Evolutionary conservation across 176 grass and related monocot genomes (phyloP).

Genomic region (Zizania latifolia): DNA sequence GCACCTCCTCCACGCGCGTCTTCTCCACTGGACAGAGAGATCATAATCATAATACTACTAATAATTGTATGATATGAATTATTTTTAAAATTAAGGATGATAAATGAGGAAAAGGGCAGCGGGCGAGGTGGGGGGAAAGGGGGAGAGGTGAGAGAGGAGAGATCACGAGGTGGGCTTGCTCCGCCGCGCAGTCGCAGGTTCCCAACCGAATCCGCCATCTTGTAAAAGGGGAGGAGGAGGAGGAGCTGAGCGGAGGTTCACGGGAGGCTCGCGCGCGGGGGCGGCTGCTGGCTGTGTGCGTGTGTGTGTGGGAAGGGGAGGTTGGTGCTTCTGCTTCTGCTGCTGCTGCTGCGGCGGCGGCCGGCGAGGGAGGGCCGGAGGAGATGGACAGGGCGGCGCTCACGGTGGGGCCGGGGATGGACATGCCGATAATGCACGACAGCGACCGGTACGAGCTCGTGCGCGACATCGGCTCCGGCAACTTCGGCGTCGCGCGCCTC

Average conservation of each 20-base stretch:
- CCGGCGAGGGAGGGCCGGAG: neutral
- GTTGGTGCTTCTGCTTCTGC: too few species aligned
- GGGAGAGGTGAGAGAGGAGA: constrained; percentile 4
- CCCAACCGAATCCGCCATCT: neutral
- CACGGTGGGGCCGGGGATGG: constrained; percentile 77
- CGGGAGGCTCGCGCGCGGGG: neutral
- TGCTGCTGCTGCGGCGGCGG: neutral
- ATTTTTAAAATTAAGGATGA: too few species aligned
- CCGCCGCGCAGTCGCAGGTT: constrained; percentile 41
- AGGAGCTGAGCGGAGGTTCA: constrained; percentile 2
- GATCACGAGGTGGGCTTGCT: constrained; percentile 37
- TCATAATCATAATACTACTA: too few species aligned
- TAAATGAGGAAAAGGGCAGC: neutral
- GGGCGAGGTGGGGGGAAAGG: constrained; percentile 7
- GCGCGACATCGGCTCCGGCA: constrained; percentile 74
- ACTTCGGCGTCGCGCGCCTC: constrained; percentile 75
- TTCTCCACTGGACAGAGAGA: neutral
- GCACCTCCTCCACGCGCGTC: neutral
- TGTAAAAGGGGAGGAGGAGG: neutral
- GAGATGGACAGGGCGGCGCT: constrained; percentile 69
- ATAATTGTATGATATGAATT: too few species aligned
- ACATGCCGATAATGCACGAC: constrained; percentile 95
- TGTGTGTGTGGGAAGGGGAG: too few species aligned
- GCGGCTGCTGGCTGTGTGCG: neutral
- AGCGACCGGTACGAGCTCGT: constrained; percentile 89